These are phyloP conservation scores for Populus nigra DNA, from an alignment of 345 rosid species.

Conservation along the genomic window DNA sequence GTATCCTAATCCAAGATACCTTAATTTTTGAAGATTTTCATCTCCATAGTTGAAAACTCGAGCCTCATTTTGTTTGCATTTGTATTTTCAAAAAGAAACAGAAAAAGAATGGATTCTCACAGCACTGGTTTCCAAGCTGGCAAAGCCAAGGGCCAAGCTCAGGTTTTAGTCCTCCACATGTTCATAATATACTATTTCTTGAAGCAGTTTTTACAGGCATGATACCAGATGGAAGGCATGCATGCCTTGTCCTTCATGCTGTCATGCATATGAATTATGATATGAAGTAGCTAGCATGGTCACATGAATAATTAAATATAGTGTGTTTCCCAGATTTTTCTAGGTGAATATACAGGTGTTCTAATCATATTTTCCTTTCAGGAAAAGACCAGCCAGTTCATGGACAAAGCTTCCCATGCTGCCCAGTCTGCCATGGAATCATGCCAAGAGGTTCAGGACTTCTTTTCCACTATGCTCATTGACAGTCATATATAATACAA, in stretches of 20 bases:
- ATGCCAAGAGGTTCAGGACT: slow-evolving; percentile 22
- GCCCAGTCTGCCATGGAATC: slow-evolving; percentile 33
- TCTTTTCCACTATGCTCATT: too few species aligned
- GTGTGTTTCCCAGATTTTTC: too few species aligned
- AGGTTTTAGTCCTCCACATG: slow-evolving; percentile 8
- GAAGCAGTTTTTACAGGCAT: too few species aligned
- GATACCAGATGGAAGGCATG: too few species aligned
- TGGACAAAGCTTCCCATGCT: slow-evolving; percentile 16
- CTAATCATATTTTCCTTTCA: neutral
- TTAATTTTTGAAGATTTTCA: neutral
- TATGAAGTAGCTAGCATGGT: too few species aligned
- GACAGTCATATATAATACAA: too few species aligned
- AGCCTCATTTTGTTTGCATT: neutral
- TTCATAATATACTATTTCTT: too few species aligned
- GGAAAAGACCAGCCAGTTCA: slow-evolving; percentile 31
- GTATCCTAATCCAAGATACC: too few species aligned
- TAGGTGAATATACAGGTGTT: too few species aligned
- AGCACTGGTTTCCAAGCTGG: slow-evolving; percentile 29
- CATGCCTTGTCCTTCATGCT: neutral
- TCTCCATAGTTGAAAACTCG: neutral
- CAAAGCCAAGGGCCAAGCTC: slow-evolving; percentile 32
- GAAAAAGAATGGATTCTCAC: slow-evolving; percentile 12
- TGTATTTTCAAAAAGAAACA: neutral
- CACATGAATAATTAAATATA: too few species aligned
- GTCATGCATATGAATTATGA: neutral